Percentiles rank a stretch among this genome's conserved stretches.
Conservation (phyloP, 2,329 filamentous ascomycete species). For the Pseudocercospora eumusae region DNA sequence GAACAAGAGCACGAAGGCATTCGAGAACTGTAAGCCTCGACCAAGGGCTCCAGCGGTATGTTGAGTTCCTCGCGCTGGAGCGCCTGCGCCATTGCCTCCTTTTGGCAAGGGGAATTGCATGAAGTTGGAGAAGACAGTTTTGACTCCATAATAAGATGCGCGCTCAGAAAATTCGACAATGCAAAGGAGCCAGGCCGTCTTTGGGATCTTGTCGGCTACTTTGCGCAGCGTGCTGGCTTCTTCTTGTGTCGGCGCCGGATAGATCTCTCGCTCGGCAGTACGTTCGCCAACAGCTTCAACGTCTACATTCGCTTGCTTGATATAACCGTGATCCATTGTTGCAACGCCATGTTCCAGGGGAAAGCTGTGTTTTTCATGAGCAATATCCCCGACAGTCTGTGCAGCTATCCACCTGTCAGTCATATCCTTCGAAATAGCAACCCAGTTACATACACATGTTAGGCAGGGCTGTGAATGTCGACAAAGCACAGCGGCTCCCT, state of each 20-base stretch:
- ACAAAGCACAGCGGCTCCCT: neutral
- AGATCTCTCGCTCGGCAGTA: slow-evolving; percentile 28
- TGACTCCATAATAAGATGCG: slow-evolving; percentile 61
- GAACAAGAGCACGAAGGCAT: slow-evolving; percentile 58
- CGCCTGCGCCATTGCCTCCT: slow-evolving; percentile 42
- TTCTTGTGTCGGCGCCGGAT: slow-evolving; percentile 48
- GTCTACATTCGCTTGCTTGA: slow-evolving; percentile 26
- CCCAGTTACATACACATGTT: neutral
- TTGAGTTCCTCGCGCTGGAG: slow-evolving; percentile 36
- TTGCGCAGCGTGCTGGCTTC: slow-evolving; percentile 51
- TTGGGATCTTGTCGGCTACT: slow-evolving; percentile 55
- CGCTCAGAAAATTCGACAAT: slow-evolving; percentile 63
- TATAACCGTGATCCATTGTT: slow-evolving; percentile 17
- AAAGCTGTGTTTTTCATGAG: slow-evolving; percentile 25
- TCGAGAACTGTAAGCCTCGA: slow-evolving; percentile 57
- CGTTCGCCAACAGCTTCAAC: slow-evolving; percentile 30
- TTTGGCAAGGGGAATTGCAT: slow-evolving; percentile 61
- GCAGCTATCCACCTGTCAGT: slow-evolving; percentile 1
- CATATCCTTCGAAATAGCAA: neutral
- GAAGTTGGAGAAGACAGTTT: slow-evolving; percentile 61
- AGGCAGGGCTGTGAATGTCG: neutral
- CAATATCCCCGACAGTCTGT: slow-evolving; percentile 24
- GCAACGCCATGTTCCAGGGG: slow-evolving; percentile 27
- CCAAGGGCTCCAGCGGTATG: slow-evolving; percentile 59
- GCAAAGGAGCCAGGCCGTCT: slow-evolving; percentile 55